Conservation (phyloP, 441 rosid species). For the Capsella rubella region DNA sequence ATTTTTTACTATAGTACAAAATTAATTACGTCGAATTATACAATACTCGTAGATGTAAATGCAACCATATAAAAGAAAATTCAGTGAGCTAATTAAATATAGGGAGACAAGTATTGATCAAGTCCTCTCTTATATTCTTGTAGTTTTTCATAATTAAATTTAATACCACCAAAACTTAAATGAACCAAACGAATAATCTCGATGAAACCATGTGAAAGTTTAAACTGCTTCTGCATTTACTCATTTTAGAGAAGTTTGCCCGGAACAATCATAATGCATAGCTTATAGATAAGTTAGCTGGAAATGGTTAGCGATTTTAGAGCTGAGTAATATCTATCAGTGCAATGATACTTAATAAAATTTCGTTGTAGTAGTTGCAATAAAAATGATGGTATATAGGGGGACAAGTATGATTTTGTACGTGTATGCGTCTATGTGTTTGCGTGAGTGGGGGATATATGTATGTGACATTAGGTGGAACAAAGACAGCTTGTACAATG, state of each 20-base stretch:
- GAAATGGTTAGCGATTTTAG: not conserved
- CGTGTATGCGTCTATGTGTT: slow-evolving; percentile 33
- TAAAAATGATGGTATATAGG: slow-evolving; percentile 23
- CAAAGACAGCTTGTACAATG: slow-evolving; percentile 33
- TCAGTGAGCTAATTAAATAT: no score
- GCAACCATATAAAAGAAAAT: no score
- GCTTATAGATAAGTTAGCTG: not conserved
- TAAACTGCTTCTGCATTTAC: not conserved
- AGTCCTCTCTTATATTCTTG: no score
- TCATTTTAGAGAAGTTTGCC: not conserved
- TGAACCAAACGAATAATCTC: no score
- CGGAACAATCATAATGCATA: not conserved
- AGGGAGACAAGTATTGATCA: no score
- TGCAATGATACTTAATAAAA: not conserved
- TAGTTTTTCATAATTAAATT: no score
- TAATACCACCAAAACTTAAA: no score
- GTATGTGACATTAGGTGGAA: slow-evolving; percentile 29
- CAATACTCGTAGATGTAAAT: no score
- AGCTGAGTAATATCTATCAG: not conserved
- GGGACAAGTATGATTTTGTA: slow-evolving; percentile 23
- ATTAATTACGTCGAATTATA: no score
- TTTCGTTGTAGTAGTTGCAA: not conserved
- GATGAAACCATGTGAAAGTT: no score
- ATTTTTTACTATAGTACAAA: not conserved
- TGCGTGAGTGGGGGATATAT: slow-evolving; percentile 28